phyloP scores from a whole-genome alignment of 2,329 filamentous ascomycete species.

The Fusarium succisae region DNA sequence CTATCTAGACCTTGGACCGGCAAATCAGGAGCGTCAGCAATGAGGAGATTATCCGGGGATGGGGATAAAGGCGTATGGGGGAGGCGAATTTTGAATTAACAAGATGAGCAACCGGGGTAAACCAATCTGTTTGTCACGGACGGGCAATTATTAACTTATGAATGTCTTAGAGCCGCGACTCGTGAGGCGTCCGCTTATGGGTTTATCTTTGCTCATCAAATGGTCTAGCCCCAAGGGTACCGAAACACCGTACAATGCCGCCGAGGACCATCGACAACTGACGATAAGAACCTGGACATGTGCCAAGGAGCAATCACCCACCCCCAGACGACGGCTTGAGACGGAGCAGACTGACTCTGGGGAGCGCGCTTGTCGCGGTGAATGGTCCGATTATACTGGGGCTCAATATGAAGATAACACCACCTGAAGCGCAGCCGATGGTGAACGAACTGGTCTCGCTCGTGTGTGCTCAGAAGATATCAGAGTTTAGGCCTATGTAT shows the following conservation, averaged over 20 bases:
- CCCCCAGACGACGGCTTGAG: constrained; percentile 28
- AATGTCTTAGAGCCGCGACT: constrained; percentile 25
- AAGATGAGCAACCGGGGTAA: constrained; percentile 6
- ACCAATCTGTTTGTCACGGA: constrained; percentile 10
- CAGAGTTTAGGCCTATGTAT: neutral
- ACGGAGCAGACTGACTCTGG: constrained; percentile 33
- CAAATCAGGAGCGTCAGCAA: constrained; percentile 26
- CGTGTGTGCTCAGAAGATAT: constrained; percentile 13
- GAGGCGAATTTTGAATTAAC: constrained; percentile 28
- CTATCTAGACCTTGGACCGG: constrained; percentile 5
- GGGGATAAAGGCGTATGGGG: constrained; percentile 29
- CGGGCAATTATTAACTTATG: neutral
- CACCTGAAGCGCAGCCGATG: constrained; percentile 5
- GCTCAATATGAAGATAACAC: constrained; percentile 23
- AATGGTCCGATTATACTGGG: constrained; percentile 35
- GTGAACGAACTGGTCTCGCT: constrained; percentile 16
- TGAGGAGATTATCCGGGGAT: constrained; percentile 35
- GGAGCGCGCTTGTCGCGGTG: constrained; percentile 44
- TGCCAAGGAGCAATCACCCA: constrained; percentile 16
- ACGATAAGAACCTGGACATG: constrained; percentile 33
- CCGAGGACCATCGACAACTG: constrained; percentile 11
- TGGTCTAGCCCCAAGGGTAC: constrained; percentile 31
- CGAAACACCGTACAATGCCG: constrained; percentile 5
- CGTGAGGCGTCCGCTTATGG: constrained; percentile 16
- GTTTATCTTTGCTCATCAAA: constrained; percentile 21